phyloP scores from a whole-genome alignment of 495 filamentous ascomycete species.

The Penicillium paxilli region DNA sequence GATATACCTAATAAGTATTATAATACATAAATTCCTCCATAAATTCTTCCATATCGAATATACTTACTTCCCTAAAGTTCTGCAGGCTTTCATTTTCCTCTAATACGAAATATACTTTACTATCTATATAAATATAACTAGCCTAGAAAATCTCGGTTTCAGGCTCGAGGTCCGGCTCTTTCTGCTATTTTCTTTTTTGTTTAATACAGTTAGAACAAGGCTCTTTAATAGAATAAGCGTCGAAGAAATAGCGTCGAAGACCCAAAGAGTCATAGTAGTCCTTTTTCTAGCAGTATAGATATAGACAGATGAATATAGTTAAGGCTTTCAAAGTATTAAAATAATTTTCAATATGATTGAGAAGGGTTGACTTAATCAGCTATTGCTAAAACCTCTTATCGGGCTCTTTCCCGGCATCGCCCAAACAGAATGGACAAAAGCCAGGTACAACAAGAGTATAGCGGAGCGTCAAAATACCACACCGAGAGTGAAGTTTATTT shows the following conservation, averaged over 20 bases:
- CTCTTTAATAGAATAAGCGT: slow-evolving; percentile 9
- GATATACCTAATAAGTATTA: neutral
- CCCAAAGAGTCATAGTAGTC: neutral
- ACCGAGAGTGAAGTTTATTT: slow-evolving; percentile 11
- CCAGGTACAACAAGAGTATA: slow-evolving; percentile 14
- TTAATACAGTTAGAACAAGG: slow-evolving; percentile 8
- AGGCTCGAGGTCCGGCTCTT: neutral
- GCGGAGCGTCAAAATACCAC: slow-evolving; percentile 18
- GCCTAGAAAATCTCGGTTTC: neutral
- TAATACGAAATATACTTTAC: neutral
- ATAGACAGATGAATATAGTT: neutral
- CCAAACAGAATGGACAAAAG: slow-evolving; percentile 15
- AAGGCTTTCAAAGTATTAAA: neutral
- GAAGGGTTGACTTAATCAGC: slow-evolving; percentile 12
- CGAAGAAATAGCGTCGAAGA: slow-evolving; percentile 5
- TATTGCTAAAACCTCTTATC: slow-evolving; percentile 17
- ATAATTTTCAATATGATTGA: slow-evolving; percentile 15
- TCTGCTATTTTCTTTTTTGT: slow-evolving; percentile 7
- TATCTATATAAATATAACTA: neutral
- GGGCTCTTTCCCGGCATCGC: slow-evolving; percentile 6
- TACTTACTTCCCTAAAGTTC: neutral
- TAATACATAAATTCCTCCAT: neutral
- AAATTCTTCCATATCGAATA: neutral
- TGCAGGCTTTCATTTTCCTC: neutral
- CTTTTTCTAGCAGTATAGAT: slow-evolving; percentile 2